Conservation (phyloP, 331 rosid species). For the Pyrus hybrid region DNA sequence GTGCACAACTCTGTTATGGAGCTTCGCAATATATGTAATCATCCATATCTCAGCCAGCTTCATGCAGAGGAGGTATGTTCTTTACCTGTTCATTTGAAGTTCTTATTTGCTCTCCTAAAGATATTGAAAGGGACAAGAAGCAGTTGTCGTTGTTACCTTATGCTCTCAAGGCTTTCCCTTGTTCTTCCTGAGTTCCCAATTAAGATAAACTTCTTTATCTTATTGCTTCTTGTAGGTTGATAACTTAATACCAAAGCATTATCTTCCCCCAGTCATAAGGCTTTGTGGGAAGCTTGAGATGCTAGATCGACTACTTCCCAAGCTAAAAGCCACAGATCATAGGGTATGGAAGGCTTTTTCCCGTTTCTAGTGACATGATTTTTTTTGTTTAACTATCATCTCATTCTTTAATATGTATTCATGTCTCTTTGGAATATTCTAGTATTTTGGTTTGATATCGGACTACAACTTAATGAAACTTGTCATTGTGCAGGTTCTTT, state of each 20-base stretch:
- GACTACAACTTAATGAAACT: background rate
- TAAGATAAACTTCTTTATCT: background rate
- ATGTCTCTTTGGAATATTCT: background rate
- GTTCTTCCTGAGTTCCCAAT: background rate
- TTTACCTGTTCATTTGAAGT: conserved; percentile 10
- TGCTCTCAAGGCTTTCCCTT: background rate
- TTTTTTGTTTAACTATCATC: background rate
- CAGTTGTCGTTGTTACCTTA: background rate
- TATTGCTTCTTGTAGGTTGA: conserved; percentile 58
- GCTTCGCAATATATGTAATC: conserved; percentile 98
- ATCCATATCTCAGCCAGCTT: conserved; percentile 98
- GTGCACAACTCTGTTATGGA: conserved; percentile 99
- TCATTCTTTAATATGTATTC: background rate
- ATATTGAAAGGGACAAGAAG: conserved; percentile 7
- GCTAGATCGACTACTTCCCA: conserved; percentile 94
- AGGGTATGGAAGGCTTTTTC: conserved; percentile 51
- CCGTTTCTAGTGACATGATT: background rate
- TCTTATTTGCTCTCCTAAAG: conserved; percentile 8
- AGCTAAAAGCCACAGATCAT: conserved; percentile 95
- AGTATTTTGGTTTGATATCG: conserved; percentile 11
- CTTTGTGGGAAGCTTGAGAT: conserved; percentile 99
- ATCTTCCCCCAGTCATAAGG: conserved; percentile 81
- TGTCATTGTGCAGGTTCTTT: conserved; percentile 67
- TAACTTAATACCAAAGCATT: conserved; percentile 78
- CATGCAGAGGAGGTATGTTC: conserved; percentile 85